phyloP scores from a whole-genome alignment of 2,329 filamentous ascomycete genomes.

The Endothia cerciana region DNA sequence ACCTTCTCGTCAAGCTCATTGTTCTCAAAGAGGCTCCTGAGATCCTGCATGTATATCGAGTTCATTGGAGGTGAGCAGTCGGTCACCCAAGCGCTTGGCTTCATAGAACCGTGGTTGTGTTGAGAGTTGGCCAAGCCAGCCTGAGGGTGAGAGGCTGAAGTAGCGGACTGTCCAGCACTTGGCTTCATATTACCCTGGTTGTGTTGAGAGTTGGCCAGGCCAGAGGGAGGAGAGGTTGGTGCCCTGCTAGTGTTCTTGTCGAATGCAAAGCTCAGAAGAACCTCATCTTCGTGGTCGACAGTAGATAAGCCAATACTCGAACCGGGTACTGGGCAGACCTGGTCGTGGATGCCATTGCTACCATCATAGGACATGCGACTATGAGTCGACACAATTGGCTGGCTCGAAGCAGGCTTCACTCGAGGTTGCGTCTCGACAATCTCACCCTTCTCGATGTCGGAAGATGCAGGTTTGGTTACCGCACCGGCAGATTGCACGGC shows the following conservation, averaged over 20 bases:
- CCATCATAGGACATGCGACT: neutral
- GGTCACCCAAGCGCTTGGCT: neutral
- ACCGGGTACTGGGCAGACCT: neutral
- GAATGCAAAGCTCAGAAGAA: neutral
- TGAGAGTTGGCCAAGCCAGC: neutral
- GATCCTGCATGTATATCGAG: neutral
- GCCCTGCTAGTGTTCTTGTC: neutral
- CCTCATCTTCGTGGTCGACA: neutral
- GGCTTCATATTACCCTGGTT: neutral
- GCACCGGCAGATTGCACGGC: neutral
- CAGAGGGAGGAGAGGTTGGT: neutral
- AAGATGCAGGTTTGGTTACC: neutral
- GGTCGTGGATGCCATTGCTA: neutral
- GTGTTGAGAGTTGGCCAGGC: neutral
- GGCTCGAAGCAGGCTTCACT: neutral
- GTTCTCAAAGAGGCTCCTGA: neutral
- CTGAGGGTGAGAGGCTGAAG: neutral
- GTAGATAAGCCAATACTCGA: neutral
- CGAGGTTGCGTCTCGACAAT: neutral
- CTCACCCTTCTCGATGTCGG: neutral
- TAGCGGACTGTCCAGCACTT: no score
- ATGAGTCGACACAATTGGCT: neutral
- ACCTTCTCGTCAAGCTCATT: neutral
- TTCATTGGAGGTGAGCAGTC: neutral
- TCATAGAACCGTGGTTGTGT: neutral